Conservation (phyloP, 2,329 filamentous ascomycete genomes). For the Blastomyces emzantsi region DNA sequence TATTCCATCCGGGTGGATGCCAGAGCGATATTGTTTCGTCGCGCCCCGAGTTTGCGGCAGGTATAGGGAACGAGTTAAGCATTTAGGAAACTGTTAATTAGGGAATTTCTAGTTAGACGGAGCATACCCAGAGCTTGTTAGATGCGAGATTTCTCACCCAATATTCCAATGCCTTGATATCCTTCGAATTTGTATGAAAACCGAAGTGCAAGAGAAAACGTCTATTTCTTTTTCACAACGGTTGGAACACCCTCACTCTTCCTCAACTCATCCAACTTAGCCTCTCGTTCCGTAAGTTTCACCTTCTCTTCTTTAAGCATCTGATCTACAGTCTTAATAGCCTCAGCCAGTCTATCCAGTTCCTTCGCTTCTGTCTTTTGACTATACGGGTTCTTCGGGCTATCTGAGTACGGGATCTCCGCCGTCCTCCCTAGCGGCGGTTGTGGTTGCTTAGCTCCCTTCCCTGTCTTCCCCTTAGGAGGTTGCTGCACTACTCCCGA, state of each 20-base stretch:
- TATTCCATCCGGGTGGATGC: neutral
- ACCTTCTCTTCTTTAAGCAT: constrained; percentile 58
- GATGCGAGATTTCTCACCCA: neutral
- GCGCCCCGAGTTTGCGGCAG: neutral
- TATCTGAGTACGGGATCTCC: constrained; percentile 60
- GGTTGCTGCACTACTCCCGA: constrained; percentile 39
- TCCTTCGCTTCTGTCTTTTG: constrained; percentile 61
- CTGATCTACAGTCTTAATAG: constrained; percentile 50
- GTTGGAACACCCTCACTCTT: constrained; percentile 36
- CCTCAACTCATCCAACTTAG: constrained; percentile 45
- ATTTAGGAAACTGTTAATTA: neutral
- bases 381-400: constrained; percentile 63
- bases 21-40: neutral
- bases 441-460: constrained; percentile 38
- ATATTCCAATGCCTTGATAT: neutral
- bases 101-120: neutral
- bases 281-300: constrained; percentile 52
- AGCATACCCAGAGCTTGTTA: neutral
- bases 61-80: neutral
- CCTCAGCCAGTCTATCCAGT: constrained; percentile 53
- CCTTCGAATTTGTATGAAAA: neutral
- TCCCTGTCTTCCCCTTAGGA: constrained; percentile 49
- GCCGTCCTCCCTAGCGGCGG: constrained; percentile 54
- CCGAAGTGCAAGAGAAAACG: neutral
- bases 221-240: constrained; percentile 36